A percentile compares a stretch with the other conserved stretches of the same genome.
These are phyloP conservation scores for Otatea glauca DNA, from an alignment of 176 grass and related monocot species.

Conservation along the genomic window DNA sequence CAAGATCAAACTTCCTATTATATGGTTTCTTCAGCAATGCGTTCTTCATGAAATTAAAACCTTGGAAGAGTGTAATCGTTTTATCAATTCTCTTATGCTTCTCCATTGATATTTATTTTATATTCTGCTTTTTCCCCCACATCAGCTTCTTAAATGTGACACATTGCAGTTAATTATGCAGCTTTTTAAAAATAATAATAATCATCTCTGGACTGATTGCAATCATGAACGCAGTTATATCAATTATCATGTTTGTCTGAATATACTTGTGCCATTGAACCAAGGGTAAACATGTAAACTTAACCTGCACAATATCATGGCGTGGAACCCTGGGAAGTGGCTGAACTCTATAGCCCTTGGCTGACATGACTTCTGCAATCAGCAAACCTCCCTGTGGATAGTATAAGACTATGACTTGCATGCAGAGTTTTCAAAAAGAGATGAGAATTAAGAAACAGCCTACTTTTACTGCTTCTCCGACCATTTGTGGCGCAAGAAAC, in stretches of 20 bases:
- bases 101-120: not conserved
- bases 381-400: constrained; percentile 76
- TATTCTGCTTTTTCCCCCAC: not conserved
- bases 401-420: constrained; percentile 9
- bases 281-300: not conserved
- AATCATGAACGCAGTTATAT: not conserved
- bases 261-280: not conserved
- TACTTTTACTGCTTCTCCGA: constrained; percentile 93
- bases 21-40: not conserved
- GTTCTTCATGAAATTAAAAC: not conserved
- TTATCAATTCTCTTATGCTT: not conserved
- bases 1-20: not conserved
- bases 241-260: not conserved
- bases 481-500: constrained; percentile 93
- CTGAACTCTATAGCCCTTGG: constrained; percentile 82
- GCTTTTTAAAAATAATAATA: not conserved
- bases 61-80: not conserved
- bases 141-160: not conserved
- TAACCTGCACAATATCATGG: constrained; percentile 91
- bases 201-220: not conserved
- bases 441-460: not conserved
- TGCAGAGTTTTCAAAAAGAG: not conserved
- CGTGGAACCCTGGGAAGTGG: constrained; percentile 65
- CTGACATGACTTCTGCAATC: constrained; percentile 84
- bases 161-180: not conserved